Conservation (phyloP, 768 basidiomycete species). For the Macrolepiota fuliginosa region DNA sequence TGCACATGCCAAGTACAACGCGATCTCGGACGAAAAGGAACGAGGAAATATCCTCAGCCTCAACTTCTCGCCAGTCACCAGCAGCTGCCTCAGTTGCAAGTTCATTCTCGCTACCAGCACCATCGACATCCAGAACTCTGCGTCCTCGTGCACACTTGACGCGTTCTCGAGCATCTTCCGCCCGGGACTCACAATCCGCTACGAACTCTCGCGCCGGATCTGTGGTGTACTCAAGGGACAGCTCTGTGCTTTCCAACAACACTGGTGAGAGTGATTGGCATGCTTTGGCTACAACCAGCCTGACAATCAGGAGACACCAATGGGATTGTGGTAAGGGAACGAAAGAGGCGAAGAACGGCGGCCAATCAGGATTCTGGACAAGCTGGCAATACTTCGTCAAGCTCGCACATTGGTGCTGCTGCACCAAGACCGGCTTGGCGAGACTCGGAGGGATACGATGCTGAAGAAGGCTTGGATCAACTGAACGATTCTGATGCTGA, state of each 20-base stretch:
- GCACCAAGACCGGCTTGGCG: slow-evolving; percentile 1
- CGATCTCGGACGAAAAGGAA: background rate
- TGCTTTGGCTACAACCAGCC: too few relatives aligned
- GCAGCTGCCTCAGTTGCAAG: slow-evolving; percentile 4
- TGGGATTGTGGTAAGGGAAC: slow-evolving; percentile 15
- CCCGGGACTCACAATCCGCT: slow-evolving; percentile 15
- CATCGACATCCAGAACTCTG: slow-evolving; percentile 21
- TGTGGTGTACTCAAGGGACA: slow-evolving; percentile 7
- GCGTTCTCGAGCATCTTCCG: slow-evolving; percentile 20
- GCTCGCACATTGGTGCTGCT: background rate
- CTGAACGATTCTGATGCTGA: background rate
- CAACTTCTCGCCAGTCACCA: background rate
- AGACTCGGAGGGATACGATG: slow-evolving; percentile 1
- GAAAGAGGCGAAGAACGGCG: slow-evolving; percentile 17
- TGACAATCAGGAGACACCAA: background rate
- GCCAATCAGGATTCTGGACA: background rate
- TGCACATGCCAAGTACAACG: background rate
- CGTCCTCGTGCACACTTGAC: slow-evolving; percentile 9
- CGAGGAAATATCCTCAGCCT: background rate
- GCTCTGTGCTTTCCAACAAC: slow-evolving; percentile 5
- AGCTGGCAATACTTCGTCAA: background rate
- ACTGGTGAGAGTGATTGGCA: background rate
- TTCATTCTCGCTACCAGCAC: slow-evolving; percentile 19
- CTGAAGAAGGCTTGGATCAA: slow-evolving; percentile 7
- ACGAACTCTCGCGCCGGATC: slow-evolving; percentile 14